Conservation (phyloP, 2,329 filamentous ascomycete species). For the Bipolaris gigantea region DNA sequence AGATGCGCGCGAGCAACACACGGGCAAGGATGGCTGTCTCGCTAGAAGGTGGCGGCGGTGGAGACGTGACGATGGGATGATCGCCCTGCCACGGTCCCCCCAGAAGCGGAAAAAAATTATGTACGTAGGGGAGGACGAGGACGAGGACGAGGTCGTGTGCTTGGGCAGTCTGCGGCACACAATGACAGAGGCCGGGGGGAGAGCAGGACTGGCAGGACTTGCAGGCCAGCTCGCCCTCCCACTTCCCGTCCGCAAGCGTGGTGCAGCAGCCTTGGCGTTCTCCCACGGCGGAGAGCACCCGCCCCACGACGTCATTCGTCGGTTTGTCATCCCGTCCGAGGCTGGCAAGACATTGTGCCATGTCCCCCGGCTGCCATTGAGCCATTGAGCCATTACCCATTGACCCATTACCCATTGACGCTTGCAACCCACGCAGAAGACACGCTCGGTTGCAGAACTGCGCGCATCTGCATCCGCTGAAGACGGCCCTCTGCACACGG, state of each 20-base stretch:
- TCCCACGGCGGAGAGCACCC: slow-evolving; percentile 4
- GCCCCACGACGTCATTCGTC: slow-evolving; percentile 21
- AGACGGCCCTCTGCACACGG: neutral
- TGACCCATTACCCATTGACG: too few relatives aligned
- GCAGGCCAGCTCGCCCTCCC: too few relatives aligned
- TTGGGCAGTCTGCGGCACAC: slow-evolving; percentile 6
- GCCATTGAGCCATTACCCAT: too few relatives aligned
- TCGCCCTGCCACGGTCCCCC: slow-evolving; percentile 1
- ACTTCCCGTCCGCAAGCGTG: neutral
- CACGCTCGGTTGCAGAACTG: neutral
- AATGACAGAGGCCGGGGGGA: slow-evolving; percentile 5
- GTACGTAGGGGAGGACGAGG: neutral
- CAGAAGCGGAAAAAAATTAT: neutral
- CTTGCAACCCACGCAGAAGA: neutral
- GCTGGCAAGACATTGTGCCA: slow-evolving; percentile 1
- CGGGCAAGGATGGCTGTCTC: slow-evolving; percentile 29
- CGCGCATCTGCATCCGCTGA: neutral
- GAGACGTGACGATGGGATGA: slow-evolving; percentile 24
- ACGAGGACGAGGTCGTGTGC: neutral
- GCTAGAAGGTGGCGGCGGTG: slow-evolving; percentile 44
- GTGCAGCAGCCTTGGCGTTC: slow-evolving; percentile 9
- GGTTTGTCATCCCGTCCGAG: neutral
- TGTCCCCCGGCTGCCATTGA: too few relatives aligned
- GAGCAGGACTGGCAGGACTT: too few relatives aligned
- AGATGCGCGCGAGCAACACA: slow-evolving; percentile 1